phyloP scores from a whole-genome alignment of 2,329 filamentous ascomycete genomes.

The Penicillium sp. region DNA sequence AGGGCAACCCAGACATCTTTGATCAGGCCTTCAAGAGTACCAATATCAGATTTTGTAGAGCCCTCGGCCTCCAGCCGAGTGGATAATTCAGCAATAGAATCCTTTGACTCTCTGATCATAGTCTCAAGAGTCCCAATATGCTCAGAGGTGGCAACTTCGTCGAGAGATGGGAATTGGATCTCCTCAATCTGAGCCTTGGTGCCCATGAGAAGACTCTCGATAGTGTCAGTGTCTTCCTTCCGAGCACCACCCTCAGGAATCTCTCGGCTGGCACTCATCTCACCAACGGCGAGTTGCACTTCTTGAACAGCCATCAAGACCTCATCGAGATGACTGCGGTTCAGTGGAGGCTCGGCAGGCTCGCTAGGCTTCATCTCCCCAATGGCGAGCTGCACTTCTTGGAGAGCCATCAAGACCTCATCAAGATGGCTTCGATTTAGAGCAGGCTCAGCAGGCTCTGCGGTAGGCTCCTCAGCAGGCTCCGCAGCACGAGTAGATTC shows the following conservation, averaged over 20 bases:
- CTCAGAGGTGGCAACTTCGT: conserved; percentile 65
- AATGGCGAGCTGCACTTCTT: conserved; percentile 61
- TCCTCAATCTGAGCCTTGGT: conserved; percentile 88
- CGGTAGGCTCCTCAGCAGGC: conserved; percentile 19
- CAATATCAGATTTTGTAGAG: conserved; percentile 76
- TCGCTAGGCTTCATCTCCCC: conserved; percentile 44
- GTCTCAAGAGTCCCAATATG: conserved; percentile 64
- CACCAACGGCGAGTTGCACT: conserved; percentile 61
- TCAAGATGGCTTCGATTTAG: conserved; percentile 51
- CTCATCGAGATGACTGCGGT: conserved; percentile 50
- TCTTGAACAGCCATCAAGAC: conserved; percentile 47
- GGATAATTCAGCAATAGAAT: conserved; percentile 66
- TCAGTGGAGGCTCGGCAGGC: conserved; percentile 42
- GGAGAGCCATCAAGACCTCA: conserved; percentile 46
- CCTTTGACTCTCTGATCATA: conserved; percentile 72
- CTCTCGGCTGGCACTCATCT: conserved; percentile 48
- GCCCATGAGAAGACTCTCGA: conserved; percentile 86
- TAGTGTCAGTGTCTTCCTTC: conserved; percentile 84
- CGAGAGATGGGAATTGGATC: conserved; percentile 62
- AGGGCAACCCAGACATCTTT: conserved; percentile 73
- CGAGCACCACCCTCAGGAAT: conserved; percentile 58
- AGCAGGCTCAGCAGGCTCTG: conserved; percentile 37
- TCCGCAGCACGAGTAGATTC: conserved; percentile 50
- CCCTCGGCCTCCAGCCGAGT: conserved; percentile 66
- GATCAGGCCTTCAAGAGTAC: conserved; percentile 72